phyloP scores from a whole-genome alignment of 306 rosid genomes.

The Oxytropis ochrocephala region DNA sequence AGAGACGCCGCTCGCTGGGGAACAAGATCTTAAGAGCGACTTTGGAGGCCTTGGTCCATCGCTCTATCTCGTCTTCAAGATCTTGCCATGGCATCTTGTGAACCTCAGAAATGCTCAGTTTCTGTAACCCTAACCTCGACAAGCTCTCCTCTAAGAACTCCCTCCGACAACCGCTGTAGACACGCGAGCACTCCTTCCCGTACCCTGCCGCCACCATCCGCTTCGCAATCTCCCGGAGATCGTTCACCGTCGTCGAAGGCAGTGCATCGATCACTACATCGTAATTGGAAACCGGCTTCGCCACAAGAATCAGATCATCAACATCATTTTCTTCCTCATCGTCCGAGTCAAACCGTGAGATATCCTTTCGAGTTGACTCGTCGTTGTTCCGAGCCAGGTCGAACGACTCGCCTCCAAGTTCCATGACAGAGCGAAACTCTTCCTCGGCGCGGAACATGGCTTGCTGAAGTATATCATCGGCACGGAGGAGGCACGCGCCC shows the following conservation, averaged over 20 bases:
- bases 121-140: conserved; percentile 61
- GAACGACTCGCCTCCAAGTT: conserved; percentile 61
- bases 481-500: conserved; percentile 47
- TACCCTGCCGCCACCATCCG: conserved; percentile 73
- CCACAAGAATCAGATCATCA: conserved; percentile 7
- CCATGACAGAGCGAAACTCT: conserved; percentile 73
- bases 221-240: conserved; percentile 69
- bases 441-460: conserved; percentile 66
- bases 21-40: conserved; percentile 61
- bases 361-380: conserved; percentile 32
- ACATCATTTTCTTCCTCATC: conserved; percentile 24
- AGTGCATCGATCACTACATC: conserved; percentile 58
- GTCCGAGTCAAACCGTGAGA: conserved; percentile 40
- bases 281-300: conserved; percentile 42
- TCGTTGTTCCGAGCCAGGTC: conserved; percentile 41
- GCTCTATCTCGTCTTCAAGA: conserved; percentile 69
- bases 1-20: conserved; percentile 69
- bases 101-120: conserved; percentile 64
- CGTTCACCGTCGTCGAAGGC: conserved; percentile 51
- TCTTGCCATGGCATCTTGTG: conserved; percentile 63
- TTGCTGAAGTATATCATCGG: conserved; percentile 64
- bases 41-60: conserved; percentile 60
- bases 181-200: conserved; percentile 62
- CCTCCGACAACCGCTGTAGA: conserved; percentile 58
- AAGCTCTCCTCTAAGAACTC: conserved; percentile 71